Evolutionary conservation across 148 eudicot genomes (phyloP), one percentile per base, ranked within the genome.

Genomic region (Polygonum aviculare): DNA sequence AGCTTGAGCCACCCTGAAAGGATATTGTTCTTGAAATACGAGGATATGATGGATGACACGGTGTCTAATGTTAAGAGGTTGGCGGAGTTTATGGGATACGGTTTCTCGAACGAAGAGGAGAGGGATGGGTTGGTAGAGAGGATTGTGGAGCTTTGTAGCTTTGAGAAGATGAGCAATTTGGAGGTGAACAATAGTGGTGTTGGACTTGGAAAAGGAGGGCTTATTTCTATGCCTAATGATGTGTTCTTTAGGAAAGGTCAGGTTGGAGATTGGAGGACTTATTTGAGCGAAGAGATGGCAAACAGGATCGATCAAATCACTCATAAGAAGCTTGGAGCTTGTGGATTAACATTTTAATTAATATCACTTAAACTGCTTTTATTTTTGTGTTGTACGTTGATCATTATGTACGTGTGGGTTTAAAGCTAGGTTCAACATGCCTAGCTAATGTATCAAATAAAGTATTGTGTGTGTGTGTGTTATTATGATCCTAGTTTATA

Each of bases 261-360:
- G 16, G 78, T 88, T 33, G 89, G 91, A 26, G 91, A 88, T 77
- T 88, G 83, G 87, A 69, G 19, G 70, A 86, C 82, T 79, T 78
- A 82, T 76, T 51, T 88, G 48, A 57, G 74, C 6, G 60, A 33
- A 2, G 82, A 82, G 12, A 88, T 86, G 91, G 79, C n/a, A 26
- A 70, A 79, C 0, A 47, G 63, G 51, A 12, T 88, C 12, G 84
- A 85, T 75, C 55, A 62, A 45, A 79, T 69, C 2, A 69, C 72
- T 33, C 7, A 8, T 69, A 18, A 69, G 15, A 35, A 69, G 72
- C 40, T 69, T 33, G 38, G 19, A 69, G 19, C 44, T 31, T 69
- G 2, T 36, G 72, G 72, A 5, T 69, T 69, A n/a, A 52, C 59
- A 52, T 52, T 52, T 52, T 52, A 52, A 50, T 52, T 52, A 52